Conservation (phyloP, 1,284 basidiomycete species). For the Tranzscheliella williamsii region DNA sequence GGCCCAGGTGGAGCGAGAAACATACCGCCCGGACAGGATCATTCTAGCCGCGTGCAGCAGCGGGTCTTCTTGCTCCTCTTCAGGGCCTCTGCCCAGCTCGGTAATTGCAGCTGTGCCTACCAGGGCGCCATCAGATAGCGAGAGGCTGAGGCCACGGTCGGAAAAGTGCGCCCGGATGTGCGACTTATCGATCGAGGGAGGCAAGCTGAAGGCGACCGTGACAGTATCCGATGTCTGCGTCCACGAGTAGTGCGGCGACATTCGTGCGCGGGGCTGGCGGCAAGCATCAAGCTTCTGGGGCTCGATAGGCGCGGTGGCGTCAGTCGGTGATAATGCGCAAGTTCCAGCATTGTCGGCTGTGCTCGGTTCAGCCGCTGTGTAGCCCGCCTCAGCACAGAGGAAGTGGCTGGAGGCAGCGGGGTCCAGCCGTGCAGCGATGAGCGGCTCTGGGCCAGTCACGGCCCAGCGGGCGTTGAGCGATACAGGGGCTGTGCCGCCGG, state of each 20-base stretch:
- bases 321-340: not conserved
- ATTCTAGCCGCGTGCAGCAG: slow-evolving; percentile 14
- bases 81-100: slow-evolving; percentile 63
- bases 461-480: slow-evolving; percentile 3
- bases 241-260: slow-evolving; percentile 73
- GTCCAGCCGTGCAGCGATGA: slow-evolving; percentile 16
- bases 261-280: slow-evolving; percentile 1
- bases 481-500: not conserved
- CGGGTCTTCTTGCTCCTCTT: slow-evolving; percentile 8
- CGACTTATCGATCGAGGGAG: slow-evolving; percentile 63
- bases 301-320: not conserved
- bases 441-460: slow-evolving; percentile 27
- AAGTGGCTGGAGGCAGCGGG: slow-evolving; percentile 7
- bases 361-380: too few species aligned
- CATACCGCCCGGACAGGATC: slow-evolving; percentile 31
- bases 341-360: too few species aligned
- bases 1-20: slow-evolving; percentile 45
- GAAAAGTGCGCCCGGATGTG: slow-evolving; percentile 66
- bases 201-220: slow-evolving; percentile 79
- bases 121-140: slow-evolving; percentile 64
- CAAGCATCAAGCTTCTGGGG: too few species aligned
- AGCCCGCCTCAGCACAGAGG: slow-evolving; percentile 19
- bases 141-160: slow-evolving; percentile 70
- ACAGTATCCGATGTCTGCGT: slow-evolving; percentile 80
- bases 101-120: slow-evolving; percentile 66